Evolutionary conservation across 2,329 filamentous ascomycete species (phyloP), one percentile per base, ranked within the genome.

Genomic region (Aspergillus ibericus): DNA sequence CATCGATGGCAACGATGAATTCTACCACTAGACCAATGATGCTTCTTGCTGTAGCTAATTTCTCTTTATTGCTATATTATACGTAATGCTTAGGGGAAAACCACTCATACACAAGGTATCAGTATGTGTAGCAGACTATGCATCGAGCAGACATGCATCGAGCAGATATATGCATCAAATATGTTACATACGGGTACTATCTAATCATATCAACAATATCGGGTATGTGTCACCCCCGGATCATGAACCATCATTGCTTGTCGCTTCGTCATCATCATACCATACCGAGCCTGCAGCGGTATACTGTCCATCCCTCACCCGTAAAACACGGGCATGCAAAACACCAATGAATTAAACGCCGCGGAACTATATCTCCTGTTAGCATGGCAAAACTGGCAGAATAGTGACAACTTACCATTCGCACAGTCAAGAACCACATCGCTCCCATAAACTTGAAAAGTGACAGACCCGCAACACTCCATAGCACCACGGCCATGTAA

Each of bases 381-480:
- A 77, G 74, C 46, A 42, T 25, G 9, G 27, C 35, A 60, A 29
- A 36, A 9, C 15, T 34, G n/a, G 1, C 34, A 2, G 1, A 12
- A 13, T 7, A 40, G 38, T 7, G 13, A 12, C 18, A n/a, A 29
- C 92, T 86, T 75, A 96, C 93, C 85, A 96, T 84, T 69, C 92
- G 83, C 58, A 93, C 88, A 67, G 98, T 83, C 81, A 99, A 83
- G 80, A 97, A 97, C 91, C 92, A 96, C 77, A 91, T 82, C 0
- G 91, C 91, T 2, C 93, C 93, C 22, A 93, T 78, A 68, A 97
- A 96, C 73, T 93, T 91, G 77, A 97, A 93, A 1, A 87, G 85
- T 22, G 90, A 92, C 56, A 97, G 76, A 2, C 81, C 92, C 0
- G 92, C 93, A 40, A 97, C 93, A 73, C 88, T 92, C 88, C 93